Percentiles rank a stretch among this genome's conserved stretches.
Conservation (phyloP, 164 flowering plant genomes). For the Vitis rupestris region DNA sequence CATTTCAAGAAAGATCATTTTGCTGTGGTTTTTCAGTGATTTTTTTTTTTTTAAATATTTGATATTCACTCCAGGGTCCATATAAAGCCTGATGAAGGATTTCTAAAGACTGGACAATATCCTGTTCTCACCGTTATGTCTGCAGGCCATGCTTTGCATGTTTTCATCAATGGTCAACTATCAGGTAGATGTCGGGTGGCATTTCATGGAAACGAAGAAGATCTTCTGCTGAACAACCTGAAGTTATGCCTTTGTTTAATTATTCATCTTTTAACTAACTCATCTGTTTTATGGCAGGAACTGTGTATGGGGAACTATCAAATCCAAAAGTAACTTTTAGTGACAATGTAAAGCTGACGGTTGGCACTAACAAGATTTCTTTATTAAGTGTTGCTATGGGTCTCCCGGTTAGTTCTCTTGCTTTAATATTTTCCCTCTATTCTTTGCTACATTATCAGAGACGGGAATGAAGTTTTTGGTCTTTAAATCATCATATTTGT, state of each 20-base stretch:
- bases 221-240: background rate
- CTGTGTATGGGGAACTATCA: constrained; percentile 62
- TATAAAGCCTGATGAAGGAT: constrained; percentile 55
- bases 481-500: background rate
- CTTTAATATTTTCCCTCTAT: background rate
- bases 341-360: constrained; percentile 46
- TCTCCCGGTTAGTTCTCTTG: constrained; percentile 65
- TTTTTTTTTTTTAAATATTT: background rate
- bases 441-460: background rate
- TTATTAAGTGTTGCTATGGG: constrained; percentile 83
- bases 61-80: constrained; percentile 42
- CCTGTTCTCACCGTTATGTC: constrained; percentile 73
- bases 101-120: constrained; percentile 54
- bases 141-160: constrained; percentile 87
- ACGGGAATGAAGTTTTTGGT: too few relatives aligned
- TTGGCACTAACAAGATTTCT: constrained; percentile 78
- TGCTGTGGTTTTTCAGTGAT: background rate
- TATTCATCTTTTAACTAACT: background rate
- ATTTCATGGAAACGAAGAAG: background rate
- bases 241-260: too few relatives aligned
- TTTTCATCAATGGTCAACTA: constrained; percentile 72
- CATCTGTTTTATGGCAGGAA: constrained; percentile 40
- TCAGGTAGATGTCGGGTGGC: constrained; percentile 44
- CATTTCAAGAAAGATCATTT: background rate
- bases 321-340: constrained; percentile 65